These are phyloP conservation scores for Russula compacta DNA, from an alignment of 768 basidiomycete species.

Conservation along the genomic window DNA sequence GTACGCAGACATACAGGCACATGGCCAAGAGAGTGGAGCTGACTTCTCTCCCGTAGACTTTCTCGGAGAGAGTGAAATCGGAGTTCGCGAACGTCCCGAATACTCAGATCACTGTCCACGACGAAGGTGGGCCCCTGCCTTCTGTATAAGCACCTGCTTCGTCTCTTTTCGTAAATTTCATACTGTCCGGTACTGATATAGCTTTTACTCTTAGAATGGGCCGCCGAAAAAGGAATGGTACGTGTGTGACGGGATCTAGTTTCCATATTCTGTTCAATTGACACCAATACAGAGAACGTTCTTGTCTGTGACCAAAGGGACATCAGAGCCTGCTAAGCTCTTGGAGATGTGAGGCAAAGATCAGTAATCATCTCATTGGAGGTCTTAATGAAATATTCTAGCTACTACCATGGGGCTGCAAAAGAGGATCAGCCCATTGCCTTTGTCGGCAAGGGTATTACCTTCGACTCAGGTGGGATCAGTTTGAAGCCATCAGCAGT, in stretches of 20 bases:
- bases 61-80: constrained; percentile 58
- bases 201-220: constrained; percentile 51
- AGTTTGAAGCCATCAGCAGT: constrained; percentile 71
- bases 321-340: constrained; percentile 77
- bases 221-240: constrained; percentile 77
- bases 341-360: constrained; percentile 56
- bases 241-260: constrained; percentile 9
- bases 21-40: not conserved
- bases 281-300: constrained; percentile 51
- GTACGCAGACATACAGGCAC: constrained; percentile 29
- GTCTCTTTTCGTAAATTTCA: not conserved
- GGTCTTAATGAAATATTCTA: constrained; percentile 23
- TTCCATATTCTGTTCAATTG: not conserved
- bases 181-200: not conserved
- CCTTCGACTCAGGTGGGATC: constrained; percentile 85
- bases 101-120: constrained; percentile 59
- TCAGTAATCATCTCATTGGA: not conserved
- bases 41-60: constrained; percentile 35
- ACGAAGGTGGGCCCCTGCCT: constrained; percentile 46
- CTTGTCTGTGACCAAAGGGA: constrained; percentile 79
- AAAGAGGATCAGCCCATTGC: constrained; percentile 52
- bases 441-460: constrained; percentile 83
- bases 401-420: constrained; percentile 74
- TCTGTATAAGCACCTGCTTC: not conserved
- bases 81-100: constrained; percentile 60